Base-by-base conservation (phyloP, 2,329 filamentous ascomycete genomes). In the Metarhizium sp. region DNA sequence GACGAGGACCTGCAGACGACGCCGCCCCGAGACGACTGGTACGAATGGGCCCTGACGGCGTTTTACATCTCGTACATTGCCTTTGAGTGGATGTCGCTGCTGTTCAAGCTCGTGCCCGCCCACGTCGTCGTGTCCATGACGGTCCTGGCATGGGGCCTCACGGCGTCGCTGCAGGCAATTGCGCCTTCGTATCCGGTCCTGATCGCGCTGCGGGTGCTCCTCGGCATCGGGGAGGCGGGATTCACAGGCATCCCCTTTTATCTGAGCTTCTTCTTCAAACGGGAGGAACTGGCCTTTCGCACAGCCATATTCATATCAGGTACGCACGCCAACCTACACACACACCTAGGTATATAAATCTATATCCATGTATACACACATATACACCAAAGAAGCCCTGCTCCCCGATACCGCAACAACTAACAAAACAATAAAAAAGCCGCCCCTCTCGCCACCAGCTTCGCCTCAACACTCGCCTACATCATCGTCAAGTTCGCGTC, bases 271-370 rank as follows among this genome's bases (percentile, higher is more conserved):
- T 86, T 86, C 68, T 86, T 80, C 67, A 79, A 76, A 62, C 70
- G 80, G 40, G 73, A 81, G 48, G 92, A 97, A 69, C 75, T 96
- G 38, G 92, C 92, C 0, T 86, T 94, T 58, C 78, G 92, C 42
- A 94, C 88, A 0, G 92, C 90, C 25, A 78, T 95, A 2, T 95
- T 96, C 70, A 85, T 96, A 54, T 91, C 89, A 1, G 89, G 75
- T 78, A 55, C 56, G n/a, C n/a, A 55, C 56, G 4, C n/a, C 6
- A 20, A 20, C 42, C 16, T 4, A 25, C 25, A 25, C 25, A 25
- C 4, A 25, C 25, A 4, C 25, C 25, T 25, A 25, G 25, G 25
- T 25, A 25, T 25, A 25, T 25, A 4, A 25, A 25, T 4, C 4
- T 25, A 25, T 25, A 25, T 25, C 4, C 4, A 25, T 25, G 4